Conservation (phyloP, 1,284 basidiomycete genomes). For the Wolfiporia cocos region DNA sequence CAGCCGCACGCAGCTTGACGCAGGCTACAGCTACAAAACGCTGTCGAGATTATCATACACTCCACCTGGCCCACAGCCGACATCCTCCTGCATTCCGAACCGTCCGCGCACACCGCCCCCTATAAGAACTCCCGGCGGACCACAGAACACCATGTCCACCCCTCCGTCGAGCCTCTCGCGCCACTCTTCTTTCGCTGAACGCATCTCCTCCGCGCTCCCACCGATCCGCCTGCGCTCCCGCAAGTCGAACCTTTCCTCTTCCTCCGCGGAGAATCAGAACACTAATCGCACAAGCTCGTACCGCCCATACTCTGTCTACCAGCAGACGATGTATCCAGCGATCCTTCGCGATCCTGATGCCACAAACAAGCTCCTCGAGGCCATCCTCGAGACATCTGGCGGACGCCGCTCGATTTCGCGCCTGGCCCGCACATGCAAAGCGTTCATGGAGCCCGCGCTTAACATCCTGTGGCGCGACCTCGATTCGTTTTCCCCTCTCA, state of each 20-base stretch:
- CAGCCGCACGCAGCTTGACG: too few relatives aligned
- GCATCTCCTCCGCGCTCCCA: conserved; percentile 29
- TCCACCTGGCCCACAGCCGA: conserved; percentile 9
- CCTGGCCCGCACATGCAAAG: conserved; percentile 67
- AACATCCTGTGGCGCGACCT: conserved; percentile 70
- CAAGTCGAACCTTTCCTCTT: conserved; percentile 22
- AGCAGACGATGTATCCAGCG: conserved; percentile 45
- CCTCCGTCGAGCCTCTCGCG: conserved; percentile 23
- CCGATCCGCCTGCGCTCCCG: conserved; percentile 32
- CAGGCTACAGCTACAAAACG: too few relatives aligned
- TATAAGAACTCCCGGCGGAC: conserved; percentile 21
- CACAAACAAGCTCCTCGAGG: conserved; percentile 57
- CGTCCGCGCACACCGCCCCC: conserved; percentile 16
- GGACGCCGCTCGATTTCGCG: conserved; percentile 55
- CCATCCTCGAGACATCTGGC: conserved; percentile 58
- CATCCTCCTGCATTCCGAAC: conserved; percentile 16
- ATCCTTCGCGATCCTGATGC: conserved; percentile 62
- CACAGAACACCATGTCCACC: conserved; percentile 20
- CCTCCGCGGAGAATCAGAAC: conserved; percentile 8
- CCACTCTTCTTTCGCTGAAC: conserved; percentile 40
- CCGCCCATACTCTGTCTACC: conserved; percentile 36
- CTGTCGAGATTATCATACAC: too few relatives aligned
- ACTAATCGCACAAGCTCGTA: conserved; percentile 33
- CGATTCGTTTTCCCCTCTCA: conserved; percentile 64
- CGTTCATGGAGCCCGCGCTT: conserved; percentile 65